Conservation (phyloP, 139 green algal genomes). For the Nannochloris sp. region DNA sequence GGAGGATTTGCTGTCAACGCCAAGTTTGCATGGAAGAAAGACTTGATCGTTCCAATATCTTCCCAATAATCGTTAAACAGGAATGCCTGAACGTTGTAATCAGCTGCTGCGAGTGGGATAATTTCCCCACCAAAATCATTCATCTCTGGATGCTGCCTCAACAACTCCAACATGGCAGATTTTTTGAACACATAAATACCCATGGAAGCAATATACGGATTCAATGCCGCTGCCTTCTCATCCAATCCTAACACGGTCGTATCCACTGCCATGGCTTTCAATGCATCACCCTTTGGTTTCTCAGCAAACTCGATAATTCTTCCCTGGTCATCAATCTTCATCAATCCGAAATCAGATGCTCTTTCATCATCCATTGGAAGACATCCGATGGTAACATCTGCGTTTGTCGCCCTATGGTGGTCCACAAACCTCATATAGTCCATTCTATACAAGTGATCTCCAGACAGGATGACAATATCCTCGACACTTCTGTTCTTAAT, state of each 20-base stretch:
- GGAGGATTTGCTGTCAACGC: slow-evolving; percentile 73
- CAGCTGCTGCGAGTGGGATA: slow-evolving; percentile 69
- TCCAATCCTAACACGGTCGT: slow-evolving; percentile 81
- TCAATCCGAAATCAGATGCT: slow-evolving; percentile 88
- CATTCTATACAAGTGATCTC: slow-evolving; percentile 70
- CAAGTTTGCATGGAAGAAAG: slow-evolving; percentile 99
- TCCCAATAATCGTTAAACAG: slow-evolving; percentile 99
- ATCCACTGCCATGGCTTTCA: slow-evolving; percentile 91
- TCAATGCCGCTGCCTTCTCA: slow-evolving; percentile 56
- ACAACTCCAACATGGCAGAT: slow-evolving; percentile 68
- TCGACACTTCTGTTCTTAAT: slow-evolving; percentile 88
- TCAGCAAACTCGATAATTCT: slow-evolving; percentile 81
- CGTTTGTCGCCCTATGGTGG: slow-evolving; percentile 75
- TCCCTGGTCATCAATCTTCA: slow-evolving; percentile 84
- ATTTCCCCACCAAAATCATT: slow-evolving; percentile 99
- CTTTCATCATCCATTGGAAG: slow-evolving; percentile 76
- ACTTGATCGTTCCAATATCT: slow-evolving; percentile 98
- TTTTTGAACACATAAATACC: slow-evolving; percentile 99
- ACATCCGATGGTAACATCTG: slow-evolving; percentile 92
- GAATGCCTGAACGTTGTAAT: slow-evolving; percentile 74
- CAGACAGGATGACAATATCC: slow-evolving; percentile 93
- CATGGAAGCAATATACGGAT: slow-evolving; percentile 97
- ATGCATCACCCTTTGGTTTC: slow-evolving; percentile 93
- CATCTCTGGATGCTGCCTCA: slow-evolving; percentile 45
- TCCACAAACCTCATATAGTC: slow-evolving; percentile 85